phyloP scores from a whole-genome alignment of 768 basidiomycete genomes.

The Boletus huronensis region DNA sequence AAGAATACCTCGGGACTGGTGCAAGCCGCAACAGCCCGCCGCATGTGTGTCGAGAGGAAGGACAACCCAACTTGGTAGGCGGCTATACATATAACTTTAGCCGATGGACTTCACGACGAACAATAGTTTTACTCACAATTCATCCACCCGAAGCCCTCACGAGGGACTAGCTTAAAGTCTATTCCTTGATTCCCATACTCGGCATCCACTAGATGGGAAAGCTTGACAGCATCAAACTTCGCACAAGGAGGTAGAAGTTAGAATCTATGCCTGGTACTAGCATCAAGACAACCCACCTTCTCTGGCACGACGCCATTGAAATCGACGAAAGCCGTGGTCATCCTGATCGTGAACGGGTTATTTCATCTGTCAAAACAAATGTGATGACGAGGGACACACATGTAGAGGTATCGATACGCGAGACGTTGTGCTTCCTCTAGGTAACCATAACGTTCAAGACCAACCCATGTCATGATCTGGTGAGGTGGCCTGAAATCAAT shows the following conservation, averaged over 20 bases:
- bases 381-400: slow-evolving; percentile 72
- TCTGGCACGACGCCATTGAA: slow-evolving; percentile 98
- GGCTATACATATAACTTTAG: slow-evolving; percentile 42
- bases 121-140: slow-evolving; percentile 54
- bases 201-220: slow-evolving; percentile 94
- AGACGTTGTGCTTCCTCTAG: slow-evolving; percentile 89
- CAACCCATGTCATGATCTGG: slow-evolving; percentile 99
- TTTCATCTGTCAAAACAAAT: neutral
- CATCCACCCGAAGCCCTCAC: slow-evolving; percentile 99
- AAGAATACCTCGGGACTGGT: slow-evolving; percentile 92
- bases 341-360: slow-evolving; percentile 44
- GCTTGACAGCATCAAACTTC: slow-evolving; percentile 92
- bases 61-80: slow-evolving; percentile 97
- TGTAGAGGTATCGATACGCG: slow-evolving; percentile 96
- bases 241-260: slow-evolving; percentile 2
- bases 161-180: slow-evolving; percentile 96
- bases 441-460: slow-evolving; percentile 93
- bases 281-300: slow-evolving; percentile 50
- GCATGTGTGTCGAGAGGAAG: slow-evolving; percentile 90
- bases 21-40: slow-evolving; percentile 92
- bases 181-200: slow-evolving; percentile 96
- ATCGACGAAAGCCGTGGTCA: slow-evolving; percentile 92
- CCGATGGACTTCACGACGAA: neutral
- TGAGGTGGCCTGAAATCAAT: slow-evolving; percentile 74
- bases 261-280: neutral